phyloP scores from a whole-genome alignment of 192 early-diverging fungal genomes.

The Coemansia brasiliensis region DNA sequence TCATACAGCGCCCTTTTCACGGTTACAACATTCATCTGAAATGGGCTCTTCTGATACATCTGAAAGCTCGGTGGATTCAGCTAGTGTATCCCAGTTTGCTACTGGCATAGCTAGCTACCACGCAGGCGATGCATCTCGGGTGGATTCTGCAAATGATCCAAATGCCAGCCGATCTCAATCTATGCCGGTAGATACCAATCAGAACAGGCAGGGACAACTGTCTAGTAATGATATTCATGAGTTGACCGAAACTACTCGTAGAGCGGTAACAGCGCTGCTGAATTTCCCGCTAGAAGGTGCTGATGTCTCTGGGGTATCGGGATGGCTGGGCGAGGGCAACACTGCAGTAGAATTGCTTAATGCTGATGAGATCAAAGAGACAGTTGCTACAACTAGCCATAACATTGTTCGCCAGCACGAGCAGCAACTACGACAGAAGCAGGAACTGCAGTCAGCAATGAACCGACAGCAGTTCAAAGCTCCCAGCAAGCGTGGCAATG shows the following conservation, averaged over 20 bases:
- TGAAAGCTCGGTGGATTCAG: slow-evolving; percentile 13
- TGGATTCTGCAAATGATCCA: background rate
- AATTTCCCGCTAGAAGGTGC: slow-evolving; percentile 47
- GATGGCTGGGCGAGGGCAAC: slow-evolving; percentile 48
- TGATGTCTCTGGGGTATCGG: slow-evolving; percentile 43
- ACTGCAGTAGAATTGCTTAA: slow-evolving; percentile 46
- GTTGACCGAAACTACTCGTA: slow-evolving; percentile 37
- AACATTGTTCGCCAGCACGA: slow-evolving; percentile 47
- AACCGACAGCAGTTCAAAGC: slow-evolving; percentile 4
- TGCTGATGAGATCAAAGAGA: slow-evolving; percentile 41
- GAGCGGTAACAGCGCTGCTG: slow-evolving; percentile 37
- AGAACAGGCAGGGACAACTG: slow-evolving; percentile 2
- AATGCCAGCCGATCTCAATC: background rate
- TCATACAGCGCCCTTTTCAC: slow-evolving; percentile 7
- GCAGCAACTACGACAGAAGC: slow-evolving; percentile 39
- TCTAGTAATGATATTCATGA: slow-evolving; percentile 41
- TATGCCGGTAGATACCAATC: background rate
- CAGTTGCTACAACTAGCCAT: slow-evolving; percentile 46
- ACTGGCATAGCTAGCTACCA: background rate
- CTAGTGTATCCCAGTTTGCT: slow-evolving; percentile 27
- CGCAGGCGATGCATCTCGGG: background rate
- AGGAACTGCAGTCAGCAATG: slow-evolving; percentile 20
- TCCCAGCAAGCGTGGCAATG: no score
- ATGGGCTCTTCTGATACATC: slow-evolving; percentile 35
- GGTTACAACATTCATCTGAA: slow-evolving; percentile 14